Evolutionary conservation across 495 filamentous ascomycete species (phyloP), one percentile per base, ranked within the genome.

Genomic region (Gamarada debralockiae): DNA sequence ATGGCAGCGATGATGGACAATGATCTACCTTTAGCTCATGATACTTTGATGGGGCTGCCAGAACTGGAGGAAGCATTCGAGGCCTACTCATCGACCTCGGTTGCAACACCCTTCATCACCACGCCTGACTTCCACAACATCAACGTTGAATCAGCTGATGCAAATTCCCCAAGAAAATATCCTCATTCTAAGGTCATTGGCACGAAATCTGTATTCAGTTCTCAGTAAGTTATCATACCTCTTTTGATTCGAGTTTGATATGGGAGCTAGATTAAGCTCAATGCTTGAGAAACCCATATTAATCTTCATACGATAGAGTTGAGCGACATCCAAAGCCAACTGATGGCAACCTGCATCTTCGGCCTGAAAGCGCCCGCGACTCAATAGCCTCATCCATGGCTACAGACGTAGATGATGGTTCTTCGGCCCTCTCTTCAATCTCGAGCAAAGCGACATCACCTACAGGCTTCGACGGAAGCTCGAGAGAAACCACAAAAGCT

Each of bases 381-480:
- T 65, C 62, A 8, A 57, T 61, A 52, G 53, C 62, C 17, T 65
- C 62, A 10, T 65, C 62, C 17, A 61, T 61, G 58, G 50, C 41
- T 21, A 67, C 72, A 54, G 71, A 75, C 5, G 62, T 65, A 12
- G 78, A 73, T 25, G 75, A 78, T 15, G 53, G 65, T 14, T 73
- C 72, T 34, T 76, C 77, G 4, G 52, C 58, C 10, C 67, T 70
- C n/a, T 67, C 69, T 2, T 72, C 72, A 15, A 58, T 65, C 17
- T 78, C 77, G 45, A 81, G 78, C 63, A 80, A 80, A 65, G 76
- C 73, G 43, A 81, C 78, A 17, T 80, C 78, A 39, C 78, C 78
- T 14, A 65, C 74, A 43, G 77, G 77, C 40, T 57, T 67, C 33
- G 78, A 78, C 48, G 34, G 41, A 5, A 50, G 22, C 23, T 54